Percentiles rank a stretch among this genome's conserved stretches.
These are phyloP conservation scores for Skeletonema grethae DNA, from an alignment of 108 stramenopile genomes.

Conservation along the genomic window DNA sequence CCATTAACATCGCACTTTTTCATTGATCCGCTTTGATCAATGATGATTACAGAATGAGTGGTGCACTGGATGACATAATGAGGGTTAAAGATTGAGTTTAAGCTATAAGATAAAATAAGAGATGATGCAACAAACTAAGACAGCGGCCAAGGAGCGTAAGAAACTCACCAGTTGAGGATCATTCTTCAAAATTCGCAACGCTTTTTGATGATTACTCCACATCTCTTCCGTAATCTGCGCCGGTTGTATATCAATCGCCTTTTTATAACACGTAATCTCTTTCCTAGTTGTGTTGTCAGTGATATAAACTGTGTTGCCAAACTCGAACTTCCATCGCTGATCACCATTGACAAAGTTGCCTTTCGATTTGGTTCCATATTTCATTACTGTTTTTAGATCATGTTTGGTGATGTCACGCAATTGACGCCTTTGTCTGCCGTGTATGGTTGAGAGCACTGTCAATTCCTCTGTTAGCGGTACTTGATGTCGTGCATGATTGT, in stretches of 20 bases:
- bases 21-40: slow-evolving; percentile 71
- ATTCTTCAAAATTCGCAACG: slow-evolving; percentile 37
- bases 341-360: slow-evolving; percentile 33
- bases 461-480: slow-evolving; percentile 39
- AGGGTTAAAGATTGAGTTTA: too few species aligned
- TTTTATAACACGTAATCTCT: slow-evolving; percentile 60
- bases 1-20: slow-evolving; percentile 47
- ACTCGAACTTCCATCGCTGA: slow-evolving; percentile 54
- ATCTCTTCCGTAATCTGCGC: slow-evolving; percentile 36
- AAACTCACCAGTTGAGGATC: slow-evolving; percentile 46
- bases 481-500: not conserved
- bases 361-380: slow-evolving; percentile 42
- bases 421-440: slow-evolving; percentile 58
- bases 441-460: slow-evolving; percentile 57
- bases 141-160: not conserved
- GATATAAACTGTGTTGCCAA: slow-evolving; percentile 58
- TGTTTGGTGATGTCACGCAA: slow-evolving; percentile 61
- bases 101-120: too few species aligned
- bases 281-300: slow-evolving; percentile 30
- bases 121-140: too few species aligned
- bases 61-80: slow-evolving; percentile 14
- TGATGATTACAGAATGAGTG: slow-evolving; percentile 61
- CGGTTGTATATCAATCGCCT: slow-evolving; percentile 44
- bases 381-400: slow-evolving; percentile 57
- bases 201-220: slow-evolving; percentile 27